Evolutionary conservation across 2,329 filamentous ascomycete species (phyloP), one percentile per base, ranked within the genome.

Genomic region (Calonectria pauciramosa): DNA sequence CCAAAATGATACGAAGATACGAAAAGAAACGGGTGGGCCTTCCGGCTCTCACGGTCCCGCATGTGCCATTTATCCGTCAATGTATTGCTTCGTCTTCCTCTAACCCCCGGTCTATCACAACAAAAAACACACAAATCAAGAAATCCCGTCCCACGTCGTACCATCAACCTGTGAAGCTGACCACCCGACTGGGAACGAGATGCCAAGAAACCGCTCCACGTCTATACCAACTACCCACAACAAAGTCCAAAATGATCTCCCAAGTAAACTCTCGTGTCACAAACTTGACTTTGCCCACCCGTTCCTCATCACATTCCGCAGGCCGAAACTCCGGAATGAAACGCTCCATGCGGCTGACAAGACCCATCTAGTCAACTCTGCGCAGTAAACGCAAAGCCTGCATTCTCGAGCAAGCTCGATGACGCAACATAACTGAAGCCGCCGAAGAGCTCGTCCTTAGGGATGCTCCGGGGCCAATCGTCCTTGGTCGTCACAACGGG

Each of bases 341-440:
- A 65, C 32, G 32, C 60, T 71, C 44, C 36, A 51, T 54, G 38
- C 49, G 10, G 34, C 30, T 64, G 18, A 52, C 38, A 34, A 26
- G 13, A 36, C n/a, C 49, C 20, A 23, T 32, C 36, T 28, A 77
- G 28, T 76, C 77, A 81, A 16, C 59, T 76, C 47, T 76, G 75
- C 2, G 80, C 75, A 32, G 78, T 77, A 70, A 75, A 80, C 41
- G 82, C 69, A 77, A 89, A 89, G 18, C 85, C 86, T 54, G 86
- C 83, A 76, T 86, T 86, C 80, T 91, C 90, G 47, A 92, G 82
- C 75, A 92, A 80, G 81, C 90, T 92, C 79, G 86, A 89, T 56
- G 90, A 89, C 14, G 90, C 90, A 71, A 92, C 91, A 79, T 90
- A 93, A 82, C 91, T 93, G 83, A 93, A 93, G 14, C 91, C 91